Percentiles rank a stretch among this genome's conserved stretches.
phyloP scores from a whole-genome alignment of 345 rosid genomes.

The Abelmoschus esculentus region DNA sequence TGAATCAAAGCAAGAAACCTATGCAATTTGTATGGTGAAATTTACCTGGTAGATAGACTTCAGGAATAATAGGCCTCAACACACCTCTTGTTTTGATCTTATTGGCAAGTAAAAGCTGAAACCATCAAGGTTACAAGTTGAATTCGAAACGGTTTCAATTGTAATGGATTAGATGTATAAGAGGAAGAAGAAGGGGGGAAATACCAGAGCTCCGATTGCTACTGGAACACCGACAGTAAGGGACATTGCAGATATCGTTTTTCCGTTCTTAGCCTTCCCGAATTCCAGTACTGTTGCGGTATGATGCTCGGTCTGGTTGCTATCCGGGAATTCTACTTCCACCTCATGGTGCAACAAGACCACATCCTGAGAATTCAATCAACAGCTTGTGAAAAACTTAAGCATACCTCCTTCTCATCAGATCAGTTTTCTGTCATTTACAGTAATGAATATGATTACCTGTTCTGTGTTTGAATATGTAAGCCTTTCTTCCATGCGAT shows the following conservation, averaged over 20 bases:
- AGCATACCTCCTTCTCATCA: not conserved
- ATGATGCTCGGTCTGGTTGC: conserved; percentile 41
- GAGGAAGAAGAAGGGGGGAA: not conserved
- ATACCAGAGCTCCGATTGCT: conserved; percentile 86
- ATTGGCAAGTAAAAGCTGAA: conserved; percentile 68
- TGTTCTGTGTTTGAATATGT: conserved; percentile 64
- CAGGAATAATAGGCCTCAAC: conserved; percentile 72
- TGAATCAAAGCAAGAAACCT: not conserved
- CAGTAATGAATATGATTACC: conserved; percentile 33
- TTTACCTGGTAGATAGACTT: conserved; percentile 79
- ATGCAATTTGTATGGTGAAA: not conserved
- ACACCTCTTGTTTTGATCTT: conserved; percentile 78
- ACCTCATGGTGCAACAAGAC: conserved; percentile 85
- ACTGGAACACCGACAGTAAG: conserved; percentile 86
- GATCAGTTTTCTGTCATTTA: not conserved
- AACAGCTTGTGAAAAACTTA: not conserved
- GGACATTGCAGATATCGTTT: conserved; percentile 73
- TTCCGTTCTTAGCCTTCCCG: conserved; percentile 53
- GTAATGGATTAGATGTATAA: not conserved
- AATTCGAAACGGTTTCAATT: conserved; percentile 6
- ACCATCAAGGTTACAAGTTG: conserved; percentile 9
- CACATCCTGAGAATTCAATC: conserved; percentile 60
- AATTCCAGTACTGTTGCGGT: conserved; percentile 71
- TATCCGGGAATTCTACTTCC: conserved; percentile 71
- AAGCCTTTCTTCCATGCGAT: conserved; percentile 75